A percentile compares a stretch with the other conserved stretches of the same genome.
These are phyloP conservation scores for Trichoderma asperelloides DNA, from an alignment of 495 filamentous ascomycete genomes.

Conservation along the genomic window DNA sequence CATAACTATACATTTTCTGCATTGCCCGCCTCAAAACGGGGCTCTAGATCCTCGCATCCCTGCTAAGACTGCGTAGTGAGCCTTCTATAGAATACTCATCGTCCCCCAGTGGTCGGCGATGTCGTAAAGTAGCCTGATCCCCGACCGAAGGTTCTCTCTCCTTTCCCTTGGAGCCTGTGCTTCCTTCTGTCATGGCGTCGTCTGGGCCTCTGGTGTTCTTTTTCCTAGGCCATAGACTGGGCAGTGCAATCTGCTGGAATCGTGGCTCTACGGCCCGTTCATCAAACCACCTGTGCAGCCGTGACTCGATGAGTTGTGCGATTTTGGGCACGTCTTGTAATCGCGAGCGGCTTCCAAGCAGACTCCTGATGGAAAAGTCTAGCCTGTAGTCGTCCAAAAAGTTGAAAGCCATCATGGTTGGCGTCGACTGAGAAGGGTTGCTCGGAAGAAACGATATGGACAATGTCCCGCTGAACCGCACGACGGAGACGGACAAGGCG, in stretches of 20 bases:
- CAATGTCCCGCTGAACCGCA: slow-evolving; percentile 88
- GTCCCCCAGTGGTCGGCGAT: slow-evolving; percentile 25
- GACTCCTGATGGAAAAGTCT: slow-evolving; percentile 80
- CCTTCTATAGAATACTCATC: slow-evolving; percentile 26
- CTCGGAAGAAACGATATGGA: slow-evolving; percentile 84
- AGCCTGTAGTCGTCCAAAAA: slow-evolving; percentile 94
- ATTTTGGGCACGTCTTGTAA: slow-evolving; percentile 97
- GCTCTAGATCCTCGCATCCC: slow-evolving; percentile 6
- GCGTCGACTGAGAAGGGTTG: slow-evolving; percentile 40
- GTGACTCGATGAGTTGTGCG: slow-evolving; percentile 83
- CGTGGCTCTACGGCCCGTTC: slow-evolving; percentile 90
- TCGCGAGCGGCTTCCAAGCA: slow-evolving; percentile 82
- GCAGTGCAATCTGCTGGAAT: slow-evolving; percentile 90
- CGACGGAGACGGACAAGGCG: slow-evolving; percentile 80
- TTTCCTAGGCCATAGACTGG: slow-evolving; percentile 90
- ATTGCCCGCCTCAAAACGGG: not conserved
- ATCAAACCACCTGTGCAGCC: slow-evolving; percentile 94
- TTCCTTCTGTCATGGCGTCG: slow-evolving; percentile 31
- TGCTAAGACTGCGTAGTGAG: slow-evolving; percentile 21
- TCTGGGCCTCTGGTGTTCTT: slow-evolving; percentile 65
- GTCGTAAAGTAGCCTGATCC: slow-evolving; percentile 28
- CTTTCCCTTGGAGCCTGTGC: slow-evolving; percentile 32
- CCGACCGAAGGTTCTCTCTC: slow-evolving; percentile 40
- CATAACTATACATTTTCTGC: not conserved
- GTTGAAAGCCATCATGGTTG: slow-evolving; percentile 84